These are phyloP conservation scores for Epichloe brachyelytri DNA, from an alignment of 2,329 filamentous ascomycete species.

Conservation along the genomic window DNA sequence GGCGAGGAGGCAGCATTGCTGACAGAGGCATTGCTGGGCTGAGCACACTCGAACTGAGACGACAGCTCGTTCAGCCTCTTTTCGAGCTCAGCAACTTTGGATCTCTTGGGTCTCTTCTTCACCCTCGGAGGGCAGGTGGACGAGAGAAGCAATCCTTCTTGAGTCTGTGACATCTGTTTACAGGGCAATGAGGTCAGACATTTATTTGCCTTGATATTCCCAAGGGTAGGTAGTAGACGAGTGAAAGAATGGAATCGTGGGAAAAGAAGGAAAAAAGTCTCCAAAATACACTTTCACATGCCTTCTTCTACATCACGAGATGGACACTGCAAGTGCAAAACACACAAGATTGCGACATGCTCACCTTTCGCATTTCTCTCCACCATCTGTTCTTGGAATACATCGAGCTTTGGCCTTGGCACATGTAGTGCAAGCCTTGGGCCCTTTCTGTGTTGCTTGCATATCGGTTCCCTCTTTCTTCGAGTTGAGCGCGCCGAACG, in stretches of 20 bases:
- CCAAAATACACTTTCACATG: background rate
- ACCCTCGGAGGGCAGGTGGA: constrained; percentile 32
- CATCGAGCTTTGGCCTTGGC: constrained; percentile 40
- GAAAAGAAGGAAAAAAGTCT: background rate
- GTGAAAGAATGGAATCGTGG: background rate
- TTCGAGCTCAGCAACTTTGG: constrained; percentile 37
- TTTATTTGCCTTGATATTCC: background rate
- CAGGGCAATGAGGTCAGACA: background rate
- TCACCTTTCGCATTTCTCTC: constrained; percentile 35
- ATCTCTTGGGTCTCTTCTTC: constrained; percentile 33
- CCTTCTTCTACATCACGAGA: background rate
- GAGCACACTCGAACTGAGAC: constrained; percentile 25
- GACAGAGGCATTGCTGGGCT: constrained; percentile 7
- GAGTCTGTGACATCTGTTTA: constrained; percentile 32
- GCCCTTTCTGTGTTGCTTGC: constrained; percentile 26
- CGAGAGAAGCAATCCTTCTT: constrained; percentile 34
- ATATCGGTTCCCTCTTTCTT: constrained; percentile 5
- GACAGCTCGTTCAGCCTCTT: constrained; percentile 36
- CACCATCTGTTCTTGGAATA: constrained; percentile 26
- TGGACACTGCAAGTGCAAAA: background rate
- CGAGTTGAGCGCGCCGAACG: background rate
- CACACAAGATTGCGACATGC: constrained; percentile 4
- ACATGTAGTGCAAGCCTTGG: constrained; percentile 36
- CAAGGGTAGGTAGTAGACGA: background rate
- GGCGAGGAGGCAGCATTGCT: constrained; percentile 6